A percentile compares a stretch with the other conserved stretches of the same genome.
phyloP scores from a whole-genome alignment of 495 filamentous ascomycete species.

The Thozetella sp. region DNA sequence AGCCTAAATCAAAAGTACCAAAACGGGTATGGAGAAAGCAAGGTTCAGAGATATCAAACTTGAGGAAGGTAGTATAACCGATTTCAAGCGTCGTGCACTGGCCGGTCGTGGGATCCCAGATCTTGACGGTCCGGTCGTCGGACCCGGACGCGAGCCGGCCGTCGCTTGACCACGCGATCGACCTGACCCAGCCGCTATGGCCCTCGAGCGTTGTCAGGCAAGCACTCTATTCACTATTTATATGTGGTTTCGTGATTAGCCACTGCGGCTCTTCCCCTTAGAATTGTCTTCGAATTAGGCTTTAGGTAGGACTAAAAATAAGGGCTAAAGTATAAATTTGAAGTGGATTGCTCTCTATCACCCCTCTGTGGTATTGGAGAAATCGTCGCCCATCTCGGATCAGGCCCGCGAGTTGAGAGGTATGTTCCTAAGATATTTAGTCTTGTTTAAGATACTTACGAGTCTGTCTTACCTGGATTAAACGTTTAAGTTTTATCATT shows the following conservation, averaged over 20 bases:
- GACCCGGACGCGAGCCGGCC: conserved; percentile 14
- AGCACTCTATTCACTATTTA: conserved; percentile 9
- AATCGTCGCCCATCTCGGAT: background rate
- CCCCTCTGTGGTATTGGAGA: background rate
- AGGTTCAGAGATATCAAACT: no score
- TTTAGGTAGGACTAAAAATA: background rate
- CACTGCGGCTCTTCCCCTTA: conserved; percentile 7
- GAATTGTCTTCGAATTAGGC: background rate
- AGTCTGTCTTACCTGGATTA: background rate
- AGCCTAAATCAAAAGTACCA: no score
- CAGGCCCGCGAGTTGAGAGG: background rate
- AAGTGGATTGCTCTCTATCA: background rate
- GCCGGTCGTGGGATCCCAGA: conserved; percentile 10
- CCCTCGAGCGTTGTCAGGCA: conserved; percentile 11
- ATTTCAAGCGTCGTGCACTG: background rate
- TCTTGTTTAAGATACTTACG: no score
- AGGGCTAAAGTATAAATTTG: background rate
- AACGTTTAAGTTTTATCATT: background rate
- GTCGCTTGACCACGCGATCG: conserved; percentile 15
- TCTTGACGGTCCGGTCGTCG: conserved; percentile 11
- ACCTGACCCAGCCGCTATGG: conserved; percentile 11
- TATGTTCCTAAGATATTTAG: background rate
- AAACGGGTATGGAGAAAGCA: no score
- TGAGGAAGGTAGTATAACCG: no score
- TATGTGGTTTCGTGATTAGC: conserved; percentile 1